Evolutionary conservation across 495 filamentous ascomycete species (phyloP).

Genomic region (Aspergillus coremiiformis): DNA sequence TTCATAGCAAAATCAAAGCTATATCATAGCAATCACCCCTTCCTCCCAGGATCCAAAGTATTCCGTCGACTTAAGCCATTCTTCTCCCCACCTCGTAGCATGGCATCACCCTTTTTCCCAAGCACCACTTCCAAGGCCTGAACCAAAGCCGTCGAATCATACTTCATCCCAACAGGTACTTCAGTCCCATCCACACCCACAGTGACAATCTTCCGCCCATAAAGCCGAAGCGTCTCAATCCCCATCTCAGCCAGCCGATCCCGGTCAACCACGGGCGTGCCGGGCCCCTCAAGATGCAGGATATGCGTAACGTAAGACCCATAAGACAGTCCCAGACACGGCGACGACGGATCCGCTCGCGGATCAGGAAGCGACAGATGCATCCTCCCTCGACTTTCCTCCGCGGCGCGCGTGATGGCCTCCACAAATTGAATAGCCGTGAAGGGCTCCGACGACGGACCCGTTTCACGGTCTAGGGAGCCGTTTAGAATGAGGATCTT

Average conservation of each 20-base stretch:
- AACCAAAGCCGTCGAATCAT: conserved; percentile 69
- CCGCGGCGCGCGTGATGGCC: conserved; percentile 61
- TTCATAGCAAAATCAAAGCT: background rate
- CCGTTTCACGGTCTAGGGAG: conserved; percentile 77
- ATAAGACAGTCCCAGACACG: conserved; percentile 10
- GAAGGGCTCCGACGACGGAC: conserved; percentile 51
- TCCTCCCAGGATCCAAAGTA: conserved; percentile 45
- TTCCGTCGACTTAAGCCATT: conserved; percentile 58
- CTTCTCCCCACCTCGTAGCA: conserved; percentile 35
- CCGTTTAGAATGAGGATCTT: conserved; percentile 87
- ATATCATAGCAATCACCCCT: background rate
- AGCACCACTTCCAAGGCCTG: conserved; percentile 74
- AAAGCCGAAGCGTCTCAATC: conserved; percentile 67
- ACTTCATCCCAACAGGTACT: conserved; percentile 49
- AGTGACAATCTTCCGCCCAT: conserved; percentile 55
- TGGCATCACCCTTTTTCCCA: conserved; percentile 54
- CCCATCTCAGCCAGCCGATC: conserved; percentile 56
- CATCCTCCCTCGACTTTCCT: conserved; percentile 37
- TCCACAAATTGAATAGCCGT: conserved; percentile 69
- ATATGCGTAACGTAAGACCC: conserved; percentile 72
- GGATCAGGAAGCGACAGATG: conserved; percentile 1
- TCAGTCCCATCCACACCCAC: conserved; percentile 18
- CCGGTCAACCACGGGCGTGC: conserved; percentile 62
- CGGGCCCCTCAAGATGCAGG: conserved; percentile 67
- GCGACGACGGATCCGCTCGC: background rate